These are phyloP conservation scores for Leccinum fallax DNA, from an alignment of 1,284 basidiomycete species.

Conservation along the genomic window DNA sequence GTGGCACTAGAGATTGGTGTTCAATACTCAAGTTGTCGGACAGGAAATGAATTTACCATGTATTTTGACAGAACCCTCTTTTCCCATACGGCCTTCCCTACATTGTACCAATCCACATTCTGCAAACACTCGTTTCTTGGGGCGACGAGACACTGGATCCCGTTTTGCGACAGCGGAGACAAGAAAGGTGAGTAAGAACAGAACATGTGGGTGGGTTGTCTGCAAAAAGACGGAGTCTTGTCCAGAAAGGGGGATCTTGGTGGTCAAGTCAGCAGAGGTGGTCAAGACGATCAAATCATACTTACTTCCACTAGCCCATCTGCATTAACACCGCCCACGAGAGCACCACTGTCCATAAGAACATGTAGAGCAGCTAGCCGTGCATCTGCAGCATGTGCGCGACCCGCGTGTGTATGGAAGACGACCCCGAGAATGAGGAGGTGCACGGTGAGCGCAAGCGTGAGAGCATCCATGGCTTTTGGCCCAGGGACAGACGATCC, in stretches of 20 bases:
- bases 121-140: conserved; percentile 70
- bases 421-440: conserved; percentile 59
- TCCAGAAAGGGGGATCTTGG: conserved; percentile 39
- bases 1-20: conserved; percentile 24
- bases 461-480: conserved; percentile 36
- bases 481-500: conserved; percentile 11
- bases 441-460: conserved; percentile 50
- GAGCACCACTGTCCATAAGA: conserved; percentile 58
- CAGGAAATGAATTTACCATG: conserved; percentile 24
- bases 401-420: conserved; percentile 59
- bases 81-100: conserved; percentile 19
- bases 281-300: conserved; percentile 7
- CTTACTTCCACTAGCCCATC: conserved; percentile 54
- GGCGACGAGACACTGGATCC: conserved; percentile 70
- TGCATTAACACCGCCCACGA: conserved; percentile 44
- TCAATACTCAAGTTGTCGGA: not conserved
- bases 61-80: conserved; percentile 20
- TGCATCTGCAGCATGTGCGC: conserved; percentile 44
- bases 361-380: conserved; percentile 60
- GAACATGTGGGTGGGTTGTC: conserved; percentile 64
- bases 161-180: conserved; percentile 65
- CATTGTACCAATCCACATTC: conserved; percentile 56
- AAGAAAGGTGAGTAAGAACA: conserved; percentile 66
- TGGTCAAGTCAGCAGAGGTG: conserved; percentile 6
- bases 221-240: conserved; percentile 53